A percentile compares a stretch with the other conserved stretches of the same genome.
These are phyloP conservation scores for Zhuliangozyma parablackwelliae DNA, from an alignment of 1,139 yeast genomes.

Conservation along the genomic window DNA sequence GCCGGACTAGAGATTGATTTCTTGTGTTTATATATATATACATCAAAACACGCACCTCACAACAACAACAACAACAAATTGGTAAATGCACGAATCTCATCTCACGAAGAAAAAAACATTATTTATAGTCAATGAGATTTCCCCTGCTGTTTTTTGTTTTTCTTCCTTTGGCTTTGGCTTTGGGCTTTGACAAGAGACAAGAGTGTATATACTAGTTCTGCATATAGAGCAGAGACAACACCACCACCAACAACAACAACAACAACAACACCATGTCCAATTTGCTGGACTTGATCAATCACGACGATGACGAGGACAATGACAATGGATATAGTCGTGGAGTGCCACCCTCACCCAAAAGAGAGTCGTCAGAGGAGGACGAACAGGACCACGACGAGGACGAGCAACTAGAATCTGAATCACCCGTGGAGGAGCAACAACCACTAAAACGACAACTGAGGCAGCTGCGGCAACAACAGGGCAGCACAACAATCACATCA, in stretches of 20 bases:
- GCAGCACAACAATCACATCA: no score
- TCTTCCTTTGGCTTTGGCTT: no score
- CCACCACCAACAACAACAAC: not conserved
- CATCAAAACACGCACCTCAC: not conserved
- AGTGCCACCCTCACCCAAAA: no score
- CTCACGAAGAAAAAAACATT: not conserved
- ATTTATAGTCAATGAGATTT: not conserved
- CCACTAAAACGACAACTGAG: no score
- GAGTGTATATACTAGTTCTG: not conserved
- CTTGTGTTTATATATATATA: not conserved
- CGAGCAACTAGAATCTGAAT: no score
- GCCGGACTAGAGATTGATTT: slow-evolving; percentile 65
- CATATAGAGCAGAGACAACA: not conserved
- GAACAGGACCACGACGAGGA: no score
- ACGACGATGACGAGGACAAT: slow-evolving; percentile 8
- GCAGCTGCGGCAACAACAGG: no score
- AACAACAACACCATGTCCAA: slow-evolving; percentile 8
- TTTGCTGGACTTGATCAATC: slow-evolving; percentile 12
- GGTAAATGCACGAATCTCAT: not conserved
- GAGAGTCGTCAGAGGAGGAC: no score
- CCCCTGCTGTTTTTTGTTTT: not conserved
- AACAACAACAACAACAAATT: no score
- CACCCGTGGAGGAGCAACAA: no score
- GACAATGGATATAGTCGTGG: slow-evolving; percentile 3
- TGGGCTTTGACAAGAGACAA: no score